A percentile compares a stretch with the other conserved stretches of the same genome.
Conservation (phyloP, 495 filamentous ascomycete genomes). For the Penicillium manginii region DNA sequence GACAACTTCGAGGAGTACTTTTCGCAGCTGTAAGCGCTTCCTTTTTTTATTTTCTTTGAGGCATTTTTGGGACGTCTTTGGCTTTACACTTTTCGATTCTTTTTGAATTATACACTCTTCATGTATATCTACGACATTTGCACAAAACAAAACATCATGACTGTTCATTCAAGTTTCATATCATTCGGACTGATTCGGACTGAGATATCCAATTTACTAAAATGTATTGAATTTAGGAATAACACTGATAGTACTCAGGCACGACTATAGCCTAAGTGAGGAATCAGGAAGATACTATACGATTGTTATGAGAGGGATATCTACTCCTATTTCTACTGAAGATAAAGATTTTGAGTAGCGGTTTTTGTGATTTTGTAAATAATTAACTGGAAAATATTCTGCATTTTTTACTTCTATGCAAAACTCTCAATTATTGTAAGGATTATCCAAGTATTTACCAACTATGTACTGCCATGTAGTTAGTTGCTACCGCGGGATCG, state of each 20-base stretch:
- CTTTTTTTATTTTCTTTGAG: slow-evolving; percentile 7
- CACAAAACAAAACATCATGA: slow-evolving; percentile 6
- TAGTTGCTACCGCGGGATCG: no score
- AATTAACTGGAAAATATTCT: no score
- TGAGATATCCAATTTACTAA: not conserved
- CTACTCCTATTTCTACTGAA: no score
- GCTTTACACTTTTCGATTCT: not conserved
- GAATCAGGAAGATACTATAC: not conserved
- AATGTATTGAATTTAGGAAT: not conserved
- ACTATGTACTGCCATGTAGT: no score
- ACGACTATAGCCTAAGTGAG: not conserved
- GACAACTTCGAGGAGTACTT: slow-evolving; percentile 65
- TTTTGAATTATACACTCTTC: slow-evolving; percentile 9
- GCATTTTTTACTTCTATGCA: no score
- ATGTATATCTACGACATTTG: slow-evolving; percentile 15
- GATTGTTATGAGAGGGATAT: not conserved
- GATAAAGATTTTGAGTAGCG: no score
- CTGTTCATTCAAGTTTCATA: not conserved
- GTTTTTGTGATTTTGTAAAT: no score
- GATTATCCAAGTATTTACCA: no score
- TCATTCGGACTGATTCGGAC: no score
- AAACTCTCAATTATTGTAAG: no score
- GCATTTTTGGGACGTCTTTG: not conserved
- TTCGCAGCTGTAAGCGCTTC: slow-evolving; percentile 38
- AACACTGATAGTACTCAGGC: not conserved